These are phyloP conservation scores for Russula sp. DNA, from an alignment of 768 basidiomycete genomes.

Conservation along the genomic window DNA sequence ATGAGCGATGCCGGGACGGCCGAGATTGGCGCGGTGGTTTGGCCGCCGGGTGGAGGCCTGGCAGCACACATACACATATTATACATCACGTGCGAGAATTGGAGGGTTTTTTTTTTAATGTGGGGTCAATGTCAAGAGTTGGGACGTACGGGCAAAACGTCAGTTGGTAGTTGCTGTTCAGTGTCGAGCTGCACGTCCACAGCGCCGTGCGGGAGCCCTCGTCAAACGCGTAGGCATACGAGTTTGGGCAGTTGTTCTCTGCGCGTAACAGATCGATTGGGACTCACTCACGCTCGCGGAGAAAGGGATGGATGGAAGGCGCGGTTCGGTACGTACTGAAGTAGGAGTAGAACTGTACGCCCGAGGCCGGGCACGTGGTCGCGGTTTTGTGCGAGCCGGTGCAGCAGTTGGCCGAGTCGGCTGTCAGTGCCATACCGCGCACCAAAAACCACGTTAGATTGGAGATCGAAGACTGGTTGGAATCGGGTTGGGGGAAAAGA, in stretches of 20 bases:
- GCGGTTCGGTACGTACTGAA: slow-evolving; percentile 1
- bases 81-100: not conserved
- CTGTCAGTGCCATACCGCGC: slow-evolving; percentile 24
- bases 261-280: not conserved
- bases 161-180: slow-evolving; percentile 26
- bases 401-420: slow-evolving; percentile 35
- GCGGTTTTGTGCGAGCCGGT: slow-evolving; percentile 28
- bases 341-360: slow-evolving; percentile 20
- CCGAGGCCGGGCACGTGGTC: slow-evolving; percentile 32
- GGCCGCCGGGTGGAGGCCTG: slow-evolving; percentile 4
- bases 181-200: slow-evolving; percentile 40
- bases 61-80: accelerated
- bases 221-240: slow-evolving; percentile 51
- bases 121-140: too few relatives aligned
- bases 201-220: slow-evolving; percentile 45
- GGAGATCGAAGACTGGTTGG: not conserved
- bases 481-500: not conserved
- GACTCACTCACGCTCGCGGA: not conserved
- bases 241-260: slow-evolving; percentile 38
- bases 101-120: not conserved
- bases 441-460: not conserved
- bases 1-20: slow-evolving; percentile 11
- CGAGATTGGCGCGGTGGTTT: slow-evolving; percentile 5
- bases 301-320: too few relatives aligned
- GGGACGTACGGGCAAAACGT: slow-evolving; percentile 28